phyloP scores from a whole-genome alignment of 2,329 filamentous ascomycete species.

The Aspergillus ustus region DNA sequence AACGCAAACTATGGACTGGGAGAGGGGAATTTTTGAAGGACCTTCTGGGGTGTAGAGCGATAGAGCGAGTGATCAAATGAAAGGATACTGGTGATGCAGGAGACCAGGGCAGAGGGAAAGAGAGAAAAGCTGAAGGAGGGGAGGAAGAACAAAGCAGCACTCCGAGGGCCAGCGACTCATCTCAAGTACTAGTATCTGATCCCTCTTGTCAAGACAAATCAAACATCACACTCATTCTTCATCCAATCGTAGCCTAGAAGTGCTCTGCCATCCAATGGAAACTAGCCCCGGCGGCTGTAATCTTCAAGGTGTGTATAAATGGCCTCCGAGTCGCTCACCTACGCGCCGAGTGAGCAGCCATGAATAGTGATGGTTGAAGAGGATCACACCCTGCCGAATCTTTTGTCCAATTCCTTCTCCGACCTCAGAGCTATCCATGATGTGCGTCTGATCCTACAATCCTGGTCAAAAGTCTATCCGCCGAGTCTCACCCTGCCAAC shows the following conservation, averaged over 20 bases:
- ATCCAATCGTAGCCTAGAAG: slow-evolving; percentile 12
- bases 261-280: slow-evolving; percentile 13
- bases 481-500: slow-evolving; percentile 19
- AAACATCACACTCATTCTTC: slow-evolving; percentile 3
- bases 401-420: neutral
- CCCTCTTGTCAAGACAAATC: slow-evolving; percentile 3
- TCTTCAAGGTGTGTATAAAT: neutral
- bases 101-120: neutral
- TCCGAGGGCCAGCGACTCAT: neutral
- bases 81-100: neutral
- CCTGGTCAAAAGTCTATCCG: neutral
- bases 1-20: neutral
- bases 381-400: neutral
- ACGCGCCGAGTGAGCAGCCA: slow-evolving; percentile 17
- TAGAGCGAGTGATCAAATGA: neutral
- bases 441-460: neutral
- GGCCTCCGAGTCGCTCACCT: slow-evolving; percentile 13
- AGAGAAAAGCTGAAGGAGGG: slow-evolving; percentile 3
- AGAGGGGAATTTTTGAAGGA: neutral
- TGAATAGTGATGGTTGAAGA: neutral
- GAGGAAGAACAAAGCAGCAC: slow-evolving; percentile 3
- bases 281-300: slow-evolving; percentile 1
- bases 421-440: neutral
- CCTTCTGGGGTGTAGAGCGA: neutral
- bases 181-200: neutral